Percentiles rank a stretch among this genome's conserved stretches.
Conservation (phyloP, 805 yeast species). For the Sugiyamaella valdiviana region DNA sequence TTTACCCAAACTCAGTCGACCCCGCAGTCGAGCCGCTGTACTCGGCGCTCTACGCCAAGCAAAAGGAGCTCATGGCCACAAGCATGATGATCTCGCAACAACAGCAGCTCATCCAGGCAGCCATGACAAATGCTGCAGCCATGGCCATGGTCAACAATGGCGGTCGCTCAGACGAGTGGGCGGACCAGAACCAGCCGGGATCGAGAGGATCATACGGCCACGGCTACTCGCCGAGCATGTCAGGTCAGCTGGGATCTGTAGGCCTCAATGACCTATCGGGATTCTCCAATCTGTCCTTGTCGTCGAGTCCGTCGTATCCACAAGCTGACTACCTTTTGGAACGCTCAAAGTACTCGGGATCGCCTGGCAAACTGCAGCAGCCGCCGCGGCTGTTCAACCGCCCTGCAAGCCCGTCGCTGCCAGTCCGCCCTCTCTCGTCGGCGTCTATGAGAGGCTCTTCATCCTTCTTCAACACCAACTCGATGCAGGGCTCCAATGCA, state of each 20-base stretch:
- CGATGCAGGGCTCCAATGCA: background rate
- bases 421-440: conserved; percentile 22
- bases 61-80: conserved; percentile 31
- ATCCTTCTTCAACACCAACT: background rate
- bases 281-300: background rate
- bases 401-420: conserved; percentile 22
- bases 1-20: conserved; percentile 2
- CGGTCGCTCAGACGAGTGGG: background rate
- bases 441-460: conserved; percentile 6
- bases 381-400: conserved; percentile 7
- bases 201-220: background rate
- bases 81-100: conserved; percentile 30
- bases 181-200: background rate
- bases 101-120: conserved; percentile 31
- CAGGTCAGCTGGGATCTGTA: background rate
- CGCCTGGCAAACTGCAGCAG: conserved; percentile 6
- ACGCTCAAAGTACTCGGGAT: background rate
- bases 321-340: background rate
- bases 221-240: background rate
- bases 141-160: background rate
- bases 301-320: background rate
- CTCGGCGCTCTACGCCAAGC: conserved; percentile 31
- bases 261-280: background rate
- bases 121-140: conserved; percentile 21
- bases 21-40: conserved; percentile 16